A percentile compares a stretch with the other conserved stretches of the same genome.
These are phyloP conservation scores for Cyclocybe aegerita DNA, from an alignment of 768 basidiomycete genomes.

Conservation along the genomic window DNA sequence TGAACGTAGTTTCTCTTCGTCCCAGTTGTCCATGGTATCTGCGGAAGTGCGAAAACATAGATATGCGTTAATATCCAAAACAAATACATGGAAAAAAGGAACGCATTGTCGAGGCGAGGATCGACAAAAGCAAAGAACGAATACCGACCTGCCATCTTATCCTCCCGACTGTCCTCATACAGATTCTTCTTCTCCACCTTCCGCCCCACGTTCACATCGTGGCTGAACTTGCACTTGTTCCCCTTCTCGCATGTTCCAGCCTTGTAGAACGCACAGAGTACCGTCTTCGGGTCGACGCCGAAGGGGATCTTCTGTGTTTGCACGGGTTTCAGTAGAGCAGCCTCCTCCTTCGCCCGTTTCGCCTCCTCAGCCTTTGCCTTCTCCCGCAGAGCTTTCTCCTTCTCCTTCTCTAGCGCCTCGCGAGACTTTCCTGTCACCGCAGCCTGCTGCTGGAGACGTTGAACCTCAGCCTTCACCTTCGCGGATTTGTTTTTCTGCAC, in stretches of 20 bases:
- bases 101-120: too few species aligned
- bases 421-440: constrained; percentile 76
- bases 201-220: constrained; percentile 83
- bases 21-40: constrained; percentile 99
- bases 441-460: constrained; percentile 76
- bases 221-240: constrained; percentile 95
- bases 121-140: not conserved
- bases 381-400: constrained; percentile 73
- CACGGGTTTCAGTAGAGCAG: constrained; percentile 77
- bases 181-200: constrained; percentile 96
- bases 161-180: constrained; percentile 86
- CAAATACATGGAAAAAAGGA: not conserved
- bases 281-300: constrained; percentile 94
- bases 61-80: not conserved
- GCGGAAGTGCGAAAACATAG: not conserved
- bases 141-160: constrained; percentile 72
- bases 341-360: constrained; percentile 83
- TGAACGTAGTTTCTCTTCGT: constrained; percentile 87
- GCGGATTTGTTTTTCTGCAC: constrained; percentile 90
- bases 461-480: constrained; percentile 87
- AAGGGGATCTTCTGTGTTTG: constrained; percentile 88
- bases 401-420: constrained; percentile 79
- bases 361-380: constrained; percentile 80
- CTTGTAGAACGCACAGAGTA: constrained; percentile 92
- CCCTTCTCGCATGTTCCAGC: constrained; percentile 94